Conservation (phyloP, 768 basidiomycete genomes). For the Amanita fuliginea region DNA sequence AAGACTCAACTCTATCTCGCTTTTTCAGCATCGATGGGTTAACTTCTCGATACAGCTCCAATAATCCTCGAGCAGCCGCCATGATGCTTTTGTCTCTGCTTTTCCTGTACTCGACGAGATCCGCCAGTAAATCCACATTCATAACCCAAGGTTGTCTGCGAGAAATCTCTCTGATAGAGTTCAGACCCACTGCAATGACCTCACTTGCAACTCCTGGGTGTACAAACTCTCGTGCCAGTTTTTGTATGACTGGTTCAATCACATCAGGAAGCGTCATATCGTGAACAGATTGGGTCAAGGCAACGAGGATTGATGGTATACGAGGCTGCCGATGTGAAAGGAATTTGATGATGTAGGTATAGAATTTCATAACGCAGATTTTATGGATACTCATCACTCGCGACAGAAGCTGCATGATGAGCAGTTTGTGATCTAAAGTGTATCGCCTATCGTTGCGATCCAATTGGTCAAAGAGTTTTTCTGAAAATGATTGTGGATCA, state of each 20-base stretch:
- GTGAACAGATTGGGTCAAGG: constrained; percentile 91
- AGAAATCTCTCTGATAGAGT: constrained; percentile 92
- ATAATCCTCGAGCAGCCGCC: constrained; percentile 76
- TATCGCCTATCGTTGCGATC: constrained; percentile 88
- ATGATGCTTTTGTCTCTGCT: constrained; percentile 90
- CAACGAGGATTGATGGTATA: constrained; percentile 86
- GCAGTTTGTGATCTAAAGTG: constrained; percentile 92
- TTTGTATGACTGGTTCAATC: constrained; percentile 78
- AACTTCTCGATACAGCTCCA: constrained; percentile 91
- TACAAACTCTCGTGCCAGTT: constrained; percentile 92
- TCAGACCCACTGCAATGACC: constrained; percentile 94
- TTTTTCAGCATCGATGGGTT: constrained; percentile 89
- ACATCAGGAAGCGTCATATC: constrained; percentile 92
- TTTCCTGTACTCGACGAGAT: constrained; percentile 91
- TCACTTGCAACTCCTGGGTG: constrained; percentile 95
- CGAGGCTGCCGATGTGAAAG: constrained; percentile 86
- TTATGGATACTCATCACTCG: constrained; percentile 91
- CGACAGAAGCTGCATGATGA: constrained; percentile 93
- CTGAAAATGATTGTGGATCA: constrained; percentile 92
- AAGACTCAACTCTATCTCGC: constrained; percentile 60
- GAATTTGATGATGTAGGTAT: constrained; percentile 93
- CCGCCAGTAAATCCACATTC: constrained; percentile 88
- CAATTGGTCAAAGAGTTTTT: constrained; percentile 83
- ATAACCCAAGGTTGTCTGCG: constrained; percentile 92
- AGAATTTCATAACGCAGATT: constrained; percentile 87